Percentiles rank a stretch among this genome's conserved stretches.
Evolutionary conservation across 2,329 filamentous ascomycete genomes (phyloP).

Genomic region (Pleurostoma richardsiae): DNA sequence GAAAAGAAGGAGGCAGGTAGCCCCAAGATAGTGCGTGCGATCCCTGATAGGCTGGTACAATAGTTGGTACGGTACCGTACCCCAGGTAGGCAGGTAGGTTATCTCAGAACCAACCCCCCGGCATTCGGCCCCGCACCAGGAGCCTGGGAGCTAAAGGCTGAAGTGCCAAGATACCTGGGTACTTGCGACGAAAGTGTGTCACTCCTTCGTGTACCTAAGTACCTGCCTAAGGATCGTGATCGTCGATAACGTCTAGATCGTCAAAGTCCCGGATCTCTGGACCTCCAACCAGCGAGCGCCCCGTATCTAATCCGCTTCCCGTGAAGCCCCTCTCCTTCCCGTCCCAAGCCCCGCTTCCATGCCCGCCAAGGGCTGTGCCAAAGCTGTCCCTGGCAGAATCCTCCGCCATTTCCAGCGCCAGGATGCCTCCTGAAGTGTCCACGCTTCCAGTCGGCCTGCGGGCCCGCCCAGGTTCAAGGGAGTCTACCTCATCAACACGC

Average conservation of each 20-base stretch:
- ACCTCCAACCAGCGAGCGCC: slow-evolving; percentile 9
- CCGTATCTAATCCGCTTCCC: slow-evolving; percentile 12
- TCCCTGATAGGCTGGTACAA: too few relatives aligned
- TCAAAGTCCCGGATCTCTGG: slow-evolving; percentile 31
- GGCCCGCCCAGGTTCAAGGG: slow-evolving; percentile 7
- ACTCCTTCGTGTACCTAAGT: neutral
- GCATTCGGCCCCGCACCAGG: too few relatives aligned
- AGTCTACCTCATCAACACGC: slow-evolving; percentile 18
- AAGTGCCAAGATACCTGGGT: too few relatives aligned
- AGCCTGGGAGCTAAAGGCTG: too few relatives aligned
- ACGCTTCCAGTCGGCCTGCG: neutral
- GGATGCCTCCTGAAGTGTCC: slow-evolving; percentile 10
- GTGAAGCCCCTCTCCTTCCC: slow-evolving; percentile 10
- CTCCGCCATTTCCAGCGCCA: slow-evolving; percentile 16
- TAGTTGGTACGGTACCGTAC: too few relatives aligned
- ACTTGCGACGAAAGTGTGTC: too few relatives aligned
- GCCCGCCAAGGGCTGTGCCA: slow-evolving; percentile 13
- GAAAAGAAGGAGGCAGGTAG: too few relatives aligned
- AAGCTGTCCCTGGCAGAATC: slow-evolving; percentile 14
- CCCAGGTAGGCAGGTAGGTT: too few relatives aligned
- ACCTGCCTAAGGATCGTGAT: slow-evolving; percentile 15
- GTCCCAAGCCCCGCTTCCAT: slow-evolving; percentile 9
- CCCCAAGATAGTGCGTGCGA: too few relatives aligned
- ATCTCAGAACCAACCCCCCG: too few relatives aligned
- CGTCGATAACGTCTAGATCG: slow-evolving; percentile 25